Evolutionary conservation across 2,329 filamentous ascomycete genomes (phyloP), one percentile per base, ranked within the genome.

Genomic region (Curvularia hawaiiensis): DNA sequence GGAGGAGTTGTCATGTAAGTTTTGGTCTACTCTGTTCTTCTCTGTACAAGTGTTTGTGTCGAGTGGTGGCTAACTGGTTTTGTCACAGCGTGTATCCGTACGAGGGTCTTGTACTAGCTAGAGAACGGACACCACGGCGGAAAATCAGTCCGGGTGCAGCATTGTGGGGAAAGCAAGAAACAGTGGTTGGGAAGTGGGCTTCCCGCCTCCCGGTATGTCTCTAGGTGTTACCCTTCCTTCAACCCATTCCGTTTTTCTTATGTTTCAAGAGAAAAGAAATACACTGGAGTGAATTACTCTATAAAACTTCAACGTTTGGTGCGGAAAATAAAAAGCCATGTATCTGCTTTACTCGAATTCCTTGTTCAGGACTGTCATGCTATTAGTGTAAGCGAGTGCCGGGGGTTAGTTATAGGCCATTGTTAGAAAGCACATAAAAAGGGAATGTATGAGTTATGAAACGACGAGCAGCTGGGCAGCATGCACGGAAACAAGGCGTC

Each of bases 1-100:
- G 39, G 92, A 98, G 77, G 85, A 84, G 58, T 83, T 97, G 62
- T 88, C 84, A 78, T 93, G 90, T 91, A 84, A 82, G 89, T 80
- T 9, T 40, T 16, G 30, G 30, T 38, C 10, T 9, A 22, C 11
- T 3, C 12, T n/a, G 16, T 28, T 18, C 22, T 43, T 22, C 6
- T 1, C n/a, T 33, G 6, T 31, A 46, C 9, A 16, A 5, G 14
- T n/a, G 14, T 35, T 33, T 24, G 20, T 14, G 39, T 41, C 10
- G 8, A 41, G 24, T 22, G 14, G 12, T 30, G 16, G 30, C 44
- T 57, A 57, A 57, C 38, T 18, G 22, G 24, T 43, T 59, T 43
- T 16, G 14, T 43, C 39, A 63, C 57, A 59, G 59, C 63, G n/a
- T 65, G 79, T 55, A 80, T 82, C 58, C 73, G 80, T 58, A 82